phyloP scores from a whole-genome alignment of 2,329 filamentous ascomycete genomes.

The Ampelomyces quisqualis region DNA sequence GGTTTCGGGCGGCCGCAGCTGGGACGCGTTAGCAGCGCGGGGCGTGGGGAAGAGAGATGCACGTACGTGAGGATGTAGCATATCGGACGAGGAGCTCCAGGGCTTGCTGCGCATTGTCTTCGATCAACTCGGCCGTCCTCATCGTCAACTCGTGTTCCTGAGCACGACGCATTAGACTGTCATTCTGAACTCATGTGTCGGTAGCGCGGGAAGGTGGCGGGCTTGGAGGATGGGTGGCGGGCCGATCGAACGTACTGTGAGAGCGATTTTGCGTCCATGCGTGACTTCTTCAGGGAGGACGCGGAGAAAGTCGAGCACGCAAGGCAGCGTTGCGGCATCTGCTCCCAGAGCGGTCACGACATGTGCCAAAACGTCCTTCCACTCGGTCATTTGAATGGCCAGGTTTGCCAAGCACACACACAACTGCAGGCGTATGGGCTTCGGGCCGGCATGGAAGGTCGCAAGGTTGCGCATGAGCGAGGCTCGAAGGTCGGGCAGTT shows the following conservation, averaged over 20 bases:
- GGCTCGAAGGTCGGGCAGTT: slow-evolving; percentile 75
- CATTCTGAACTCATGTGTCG: slow-evolving; percentile 41
- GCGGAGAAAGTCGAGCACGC: slow-evolving; percentile 91
- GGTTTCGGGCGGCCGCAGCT: slow-evolving; percentile 77
- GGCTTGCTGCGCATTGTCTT: slow-evolving; percentile 86
- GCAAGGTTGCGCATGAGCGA: slow-evolving; percentile 81
- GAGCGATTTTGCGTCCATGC: slow-evolving; percentile 98
- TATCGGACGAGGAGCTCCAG: slow-evolving; percentile 86
- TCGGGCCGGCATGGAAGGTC: slow-evolving; percentile 77
- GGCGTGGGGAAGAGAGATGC: background rate
- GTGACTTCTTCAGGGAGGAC: slow-evolving; percentile 98
- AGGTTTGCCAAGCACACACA: slow-evolving; percentile 93
- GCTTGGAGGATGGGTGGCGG: slow-evolving; percentile 39
- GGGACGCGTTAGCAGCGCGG: slow-evolving; percentile 12
- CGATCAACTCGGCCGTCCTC: slow-evolving; percentile 85
- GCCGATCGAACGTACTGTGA: slow-evolving; percentile 84
- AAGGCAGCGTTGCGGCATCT: slow-evolving; percentile 76
- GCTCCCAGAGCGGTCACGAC: slow-evolving; percentile 77
- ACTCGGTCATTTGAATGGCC: slow-evolving; percentile 92
- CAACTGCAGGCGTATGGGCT: slow-evolving; percentile 77
- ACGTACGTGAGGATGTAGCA: slow-evolving; percentile 82
- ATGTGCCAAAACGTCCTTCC: slow-evolving; percentile 86
- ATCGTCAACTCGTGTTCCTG: slow-evolving; percentile 91
- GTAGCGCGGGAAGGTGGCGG: slow-evolving; percentile 41
- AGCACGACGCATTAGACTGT: slow-evolving; percentile 46